Conservation (phyloP, 148 eudicot genomes). For the Chenopodium berlandieri region DNA sequence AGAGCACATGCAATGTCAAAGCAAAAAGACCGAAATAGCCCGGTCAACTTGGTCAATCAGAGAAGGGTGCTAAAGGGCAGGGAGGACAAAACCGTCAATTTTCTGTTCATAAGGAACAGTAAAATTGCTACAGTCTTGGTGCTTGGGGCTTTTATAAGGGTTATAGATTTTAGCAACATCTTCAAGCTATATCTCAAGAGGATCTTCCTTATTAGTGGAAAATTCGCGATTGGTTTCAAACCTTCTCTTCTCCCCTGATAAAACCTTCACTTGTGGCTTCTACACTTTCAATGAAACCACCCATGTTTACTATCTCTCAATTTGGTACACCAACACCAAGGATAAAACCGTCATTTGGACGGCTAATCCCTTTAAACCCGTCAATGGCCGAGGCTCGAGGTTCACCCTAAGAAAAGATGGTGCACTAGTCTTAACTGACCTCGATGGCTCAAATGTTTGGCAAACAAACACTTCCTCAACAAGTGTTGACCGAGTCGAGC, state of each 20-base stretch:
- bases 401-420: conserved; percentile 37
- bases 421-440: conserved; percentile 35
- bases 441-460: conserved; percentile 35
- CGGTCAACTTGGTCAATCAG: no score
- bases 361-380: conserved; percentile 50
- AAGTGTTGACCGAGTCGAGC: conserved; percentile 14
- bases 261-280: conserved; percentile 42
- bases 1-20: no score
- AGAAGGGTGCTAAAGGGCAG: no score
- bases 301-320: conserved; percentile 35
- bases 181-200: background rate
- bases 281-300: conserved; percentile 16
- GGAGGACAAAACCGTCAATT: no score
- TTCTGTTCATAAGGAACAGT: no score
- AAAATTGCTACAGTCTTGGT: no score
- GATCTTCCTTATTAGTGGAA: conserved; percentile 25
- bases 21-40: no score
- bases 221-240: background rate
- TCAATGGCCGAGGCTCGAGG: conserved; percentile 37
- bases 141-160: no score
- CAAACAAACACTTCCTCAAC: conserved; percentile 21
- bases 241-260: conserved; percentile 24
- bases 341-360: conserved; percentile 41
- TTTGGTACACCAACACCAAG: conserved; percentile 37
- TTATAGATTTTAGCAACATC: no score